phyloP scores from a whole-genome alignment of 805 yeast genomes.

The Monosporozyma aquatica region DNA sequence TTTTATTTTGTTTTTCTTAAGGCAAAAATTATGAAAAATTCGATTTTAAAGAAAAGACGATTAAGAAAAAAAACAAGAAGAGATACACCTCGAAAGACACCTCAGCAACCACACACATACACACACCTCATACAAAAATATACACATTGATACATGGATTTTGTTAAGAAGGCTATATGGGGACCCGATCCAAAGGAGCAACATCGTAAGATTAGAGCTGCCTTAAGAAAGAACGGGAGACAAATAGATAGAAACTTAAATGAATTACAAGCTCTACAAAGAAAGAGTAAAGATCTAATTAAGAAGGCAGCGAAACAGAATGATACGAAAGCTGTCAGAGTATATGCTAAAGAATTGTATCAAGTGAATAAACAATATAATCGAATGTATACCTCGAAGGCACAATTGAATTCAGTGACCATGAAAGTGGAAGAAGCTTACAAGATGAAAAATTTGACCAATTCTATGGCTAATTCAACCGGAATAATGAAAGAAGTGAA shows the following conservation, averaged over 20 bases:
- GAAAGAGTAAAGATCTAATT: conserved; percentile 70
- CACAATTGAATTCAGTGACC: conserved; percentile 75
- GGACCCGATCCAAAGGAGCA: conserved; percentile 96
- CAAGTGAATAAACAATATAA: conserved; percentile 64
- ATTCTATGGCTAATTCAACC: conserved; percentile 70
- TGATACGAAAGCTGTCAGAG: conserved; percentile 63
- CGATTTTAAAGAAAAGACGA: no score
- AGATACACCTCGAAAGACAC: no score
- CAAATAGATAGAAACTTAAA: conserved; percentile 58
- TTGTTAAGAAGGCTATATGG: conserved; percentile 77
- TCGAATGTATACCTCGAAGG: conserved; percentile 68
- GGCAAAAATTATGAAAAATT: no score
- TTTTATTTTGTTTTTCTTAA: no score
- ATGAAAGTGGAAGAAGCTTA: conserved; percentile 90
- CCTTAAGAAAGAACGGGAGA: conserved; percentile 76
- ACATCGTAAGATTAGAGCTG: conserved; percentile 61
- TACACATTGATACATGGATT: conserved; percentile 49
- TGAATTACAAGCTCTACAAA: conserved; percentile 59
- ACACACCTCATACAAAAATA: background rate
- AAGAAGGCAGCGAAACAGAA: conserved; percentile 66
- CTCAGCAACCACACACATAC: no score
- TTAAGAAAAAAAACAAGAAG: no score
- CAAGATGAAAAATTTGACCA: conserved; percentile 72
- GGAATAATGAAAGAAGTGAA: conserved; percentile 85
- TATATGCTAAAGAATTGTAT: conserved; percentile 77